Conservation (phyloP, 441 rosid genomes). For the Adansonia rubrostipa region DNA sequence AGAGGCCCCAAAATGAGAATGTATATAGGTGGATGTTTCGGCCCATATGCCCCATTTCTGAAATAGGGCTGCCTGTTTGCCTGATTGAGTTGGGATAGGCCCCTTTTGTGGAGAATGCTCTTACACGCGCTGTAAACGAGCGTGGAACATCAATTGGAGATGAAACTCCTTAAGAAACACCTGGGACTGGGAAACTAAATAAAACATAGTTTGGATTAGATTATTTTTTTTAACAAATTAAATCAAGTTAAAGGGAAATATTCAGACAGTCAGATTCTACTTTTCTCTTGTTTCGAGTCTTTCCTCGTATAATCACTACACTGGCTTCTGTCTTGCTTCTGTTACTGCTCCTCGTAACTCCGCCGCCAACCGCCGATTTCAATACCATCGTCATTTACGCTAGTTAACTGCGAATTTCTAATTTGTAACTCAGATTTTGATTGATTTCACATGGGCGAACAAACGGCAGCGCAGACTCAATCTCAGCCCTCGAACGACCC, state of each 20-base stretch:
- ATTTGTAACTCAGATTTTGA: constrained; percentile 1
- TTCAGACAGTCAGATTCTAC: no score
- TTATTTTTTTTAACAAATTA: background rate
- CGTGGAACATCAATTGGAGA: background rate
- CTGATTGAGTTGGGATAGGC: background rate
- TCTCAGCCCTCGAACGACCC: constrained; percentile 15
- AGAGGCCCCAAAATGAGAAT: no score
- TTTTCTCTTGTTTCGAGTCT: no score
- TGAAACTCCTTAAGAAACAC: background rate
- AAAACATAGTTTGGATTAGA: background rate
- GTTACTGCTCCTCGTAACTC: constrained; percentile 15
- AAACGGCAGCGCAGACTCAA: constrained; percentile 33
- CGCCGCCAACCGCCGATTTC: background rate
- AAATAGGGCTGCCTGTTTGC: background rate
- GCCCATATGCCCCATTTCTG: no score
- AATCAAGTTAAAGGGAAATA: no score
- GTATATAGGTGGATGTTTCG: background rate
- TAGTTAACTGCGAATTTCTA: background rate
- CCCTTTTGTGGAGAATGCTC: background rate
- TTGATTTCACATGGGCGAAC: constrained; percentile 72
- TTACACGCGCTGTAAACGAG: constrained; percentile 5
- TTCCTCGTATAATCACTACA: no score
- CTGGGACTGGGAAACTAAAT: background rate
- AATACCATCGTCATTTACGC: background rate
- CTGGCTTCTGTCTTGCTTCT: background rate